phyloP scores from a whole-genome alignment of 2,329 filamentous ascomycete species.

The Xylaria sp. region DNA sequence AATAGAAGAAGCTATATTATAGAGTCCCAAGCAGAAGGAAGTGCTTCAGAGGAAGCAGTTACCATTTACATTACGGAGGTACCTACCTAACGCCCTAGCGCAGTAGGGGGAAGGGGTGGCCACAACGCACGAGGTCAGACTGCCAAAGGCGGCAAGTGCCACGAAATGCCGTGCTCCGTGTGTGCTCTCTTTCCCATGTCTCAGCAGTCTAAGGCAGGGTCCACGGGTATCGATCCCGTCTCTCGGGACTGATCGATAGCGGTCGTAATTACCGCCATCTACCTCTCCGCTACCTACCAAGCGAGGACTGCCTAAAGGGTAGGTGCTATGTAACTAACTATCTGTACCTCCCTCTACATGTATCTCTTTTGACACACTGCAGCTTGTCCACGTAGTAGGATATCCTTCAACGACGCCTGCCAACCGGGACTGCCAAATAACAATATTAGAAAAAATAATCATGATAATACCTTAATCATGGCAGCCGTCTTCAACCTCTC shows the following conservation, averaged over 20 bases:
- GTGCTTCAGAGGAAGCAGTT: not conserved
- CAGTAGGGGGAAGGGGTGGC: not conserved
- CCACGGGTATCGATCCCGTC: conserved; percentile 24
- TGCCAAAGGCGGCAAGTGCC: conserved; percentile 33
- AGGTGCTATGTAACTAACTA: not conserved
- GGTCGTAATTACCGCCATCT: conserved; percentile 11
- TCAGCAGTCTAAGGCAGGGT: not conserved
- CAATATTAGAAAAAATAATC: conserved; percentile 3
- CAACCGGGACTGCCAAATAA: not conserved
- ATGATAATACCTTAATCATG: conserved; percentile 19
- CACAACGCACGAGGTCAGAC: not conserved
- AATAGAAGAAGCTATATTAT: not conserved
- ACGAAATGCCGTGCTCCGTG: conserved; percentile 33
- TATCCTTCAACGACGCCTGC: not conserved
- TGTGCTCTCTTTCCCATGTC: conserved; percentile 11
- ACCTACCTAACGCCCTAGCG: not conserved
- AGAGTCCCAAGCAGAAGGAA: not conserved
- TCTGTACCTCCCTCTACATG: not conserved
- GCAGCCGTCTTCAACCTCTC: conserved; percentile 16
- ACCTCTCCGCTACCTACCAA: conserved; percentile 15
- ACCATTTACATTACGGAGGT: not conserved
- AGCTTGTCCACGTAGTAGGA: conserved; percentile 8
- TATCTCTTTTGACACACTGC: not conserved
- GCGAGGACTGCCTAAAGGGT: not conserved
- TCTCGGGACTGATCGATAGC: conserved; percentile 15